Conservation (phyloP, 805 yeast genomes). For the Ogataea wickerhamii region DNA sequence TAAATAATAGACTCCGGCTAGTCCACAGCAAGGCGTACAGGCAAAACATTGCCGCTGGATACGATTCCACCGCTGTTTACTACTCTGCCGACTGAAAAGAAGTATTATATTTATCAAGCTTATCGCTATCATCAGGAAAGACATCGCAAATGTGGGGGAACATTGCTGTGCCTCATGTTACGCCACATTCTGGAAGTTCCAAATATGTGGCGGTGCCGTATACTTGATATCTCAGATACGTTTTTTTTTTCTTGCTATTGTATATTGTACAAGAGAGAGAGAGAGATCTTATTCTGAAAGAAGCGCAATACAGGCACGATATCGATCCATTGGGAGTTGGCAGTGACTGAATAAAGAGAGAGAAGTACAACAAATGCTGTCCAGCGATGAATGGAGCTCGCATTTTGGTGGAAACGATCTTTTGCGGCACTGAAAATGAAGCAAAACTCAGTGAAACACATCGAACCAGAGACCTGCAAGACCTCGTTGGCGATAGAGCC, state of each 20-base stretch:
- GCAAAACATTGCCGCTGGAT: slow-evolving; percentile 64
- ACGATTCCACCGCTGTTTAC: slow-evolving; percentile 57
- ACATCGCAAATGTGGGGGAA: not conserved
- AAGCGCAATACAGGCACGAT: too few relatives aligned
- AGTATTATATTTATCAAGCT: too few relatives aligned
- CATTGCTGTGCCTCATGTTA: not conserved
- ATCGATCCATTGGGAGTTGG: too few relatives aligned
- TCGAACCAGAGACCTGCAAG: not conserved
- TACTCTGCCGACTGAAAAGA: slow-evolving; percentile 34
- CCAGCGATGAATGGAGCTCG: not conserved
- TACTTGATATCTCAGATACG: too few relatives aligned
- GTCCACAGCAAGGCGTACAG: slow-evolving; percentile 33
- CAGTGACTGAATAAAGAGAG: too few relatives aligned
- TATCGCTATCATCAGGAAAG: too few relatives aligned
- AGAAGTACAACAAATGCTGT: too few relatives aligned
- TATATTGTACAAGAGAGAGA: too few relatives aligned
- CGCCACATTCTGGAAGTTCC: not conserved
- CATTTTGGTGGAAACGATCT: not conserved
- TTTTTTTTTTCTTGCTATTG: too few relatives aligned
- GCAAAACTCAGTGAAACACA: not conserved
- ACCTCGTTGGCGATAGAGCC: not conserved
- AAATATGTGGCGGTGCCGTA: slow-evolving; percentile 3
- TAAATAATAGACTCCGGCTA: slow-evolving; percentile 46
- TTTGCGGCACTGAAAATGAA: not conserved
- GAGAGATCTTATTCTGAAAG: too few relatives aligned